phyloP scores from a whole-genome alignment of 75 land plant species.

The Pseudotsuga menziesii region DNA sequence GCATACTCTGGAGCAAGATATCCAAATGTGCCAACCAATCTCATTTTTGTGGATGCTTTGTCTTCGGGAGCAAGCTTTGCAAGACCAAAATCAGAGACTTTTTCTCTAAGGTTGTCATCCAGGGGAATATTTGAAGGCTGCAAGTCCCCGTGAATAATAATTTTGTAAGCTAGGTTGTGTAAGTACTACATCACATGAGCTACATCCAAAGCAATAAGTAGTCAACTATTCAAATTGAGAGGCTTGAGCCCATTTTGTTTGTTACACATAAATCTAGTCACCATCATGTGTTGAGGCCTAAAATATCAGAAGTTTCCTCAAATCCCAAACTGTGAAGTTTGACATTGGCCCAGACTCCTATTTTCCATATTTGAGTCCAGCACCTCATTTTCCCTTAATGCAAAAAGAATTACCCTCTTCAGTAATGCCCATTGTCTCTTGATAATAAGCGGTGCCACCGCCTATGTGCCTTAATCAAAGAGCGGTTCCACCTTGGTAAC shows the following conservation, averaged over 20 bases:
- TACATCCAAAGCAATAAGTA: slow-evolving; percentile 70
- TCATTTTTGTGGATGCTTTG: slow-evolving; percentile 56
- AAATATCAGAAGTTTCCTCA: too few relatives aligned
- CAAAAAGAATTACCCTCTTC: too few relatives aligned
- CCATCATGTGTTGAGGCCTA: too few relatives aligned
- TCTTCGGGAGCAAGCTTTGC: slow-evolving; percentile 68
- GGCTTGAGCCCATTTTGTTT: slow-evolving; percentile 25
- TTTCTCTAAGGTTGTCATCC: slow-evolving; percentile 58
- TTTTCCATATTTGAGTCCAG: too few relatives aligned
- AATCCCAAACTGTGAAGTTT: too few relatives aligned
- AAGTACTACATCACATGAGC: slow-evolving; percentile 73
- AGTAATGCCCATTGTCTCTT: too few relatives aligned
- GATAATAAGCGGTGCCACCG: too few relatives aligned
- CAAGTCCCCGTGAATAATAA: slow-evolving; percentile 75
- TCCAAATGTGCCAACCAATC: slow-evolving; percentile 82
- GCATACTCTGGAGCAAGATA: slow-evolving; percentile 90
- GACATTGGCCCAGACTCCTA: too few relatives aligned
- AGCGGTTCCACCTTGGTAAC: too few relatives aligned
- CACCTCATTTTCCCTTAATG: too few relatives aligned
- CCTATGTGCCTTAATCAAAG: too few relatives aligned
- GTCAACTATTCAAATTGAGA: slow-evolving; percentile 60
- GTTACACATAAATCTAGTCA: too few relatives aligned
- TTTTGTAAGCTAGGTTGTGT: slow-evolving; percentile 63
- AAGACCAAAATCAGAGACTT: slow-evolving; percentile 79
- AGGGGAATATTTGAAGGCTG: slow-evolving; percentile 76